phyloP scores from a whole-genome alignment of 1,284 basidiomycete species.

The Rhodofomes roseus region DNA sequence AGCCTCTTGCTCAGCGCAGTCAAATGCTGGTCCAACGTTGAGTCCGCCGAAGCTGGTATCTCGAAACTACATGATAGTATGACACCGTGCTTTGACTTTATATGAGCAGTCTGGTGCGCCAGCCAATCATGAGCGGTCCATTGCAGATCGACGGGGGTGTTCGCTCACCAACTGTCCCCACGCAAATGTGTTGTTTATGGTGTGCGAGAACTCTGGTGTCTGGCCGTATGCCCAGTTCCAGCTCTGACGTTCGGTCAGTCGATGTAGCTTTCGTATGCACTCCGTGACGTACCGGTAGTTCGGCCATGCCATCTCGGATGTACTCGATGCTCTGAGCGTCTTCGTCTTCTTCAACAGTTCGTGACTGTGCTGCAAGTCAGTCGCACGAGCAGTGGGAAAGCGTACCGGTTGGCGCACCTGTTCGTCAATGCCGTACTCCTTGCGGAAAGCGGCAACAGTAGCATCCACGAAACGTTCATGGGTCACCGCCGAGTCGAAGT shows the following conservation, averaged over 20 bases:
- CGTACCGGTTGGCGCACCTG: slow-evolving; percentile 30
- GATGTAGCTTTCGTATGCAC: background rate
- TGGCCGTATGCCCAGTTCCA: slow-evolving; percentile 96
- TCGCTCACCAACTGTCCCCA: slow-evolving; percentile 63
- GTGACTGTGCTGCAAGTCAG: slow-evolving; percentile 20
- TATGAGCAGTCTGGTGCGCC: slow-evolving; percentile 37
- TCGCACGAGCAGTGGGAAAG: background rate
- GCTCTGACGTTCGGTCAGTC: slow-evolving; percentile 40
- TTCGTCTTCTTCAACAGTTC: slow-evolving; percentile 41
- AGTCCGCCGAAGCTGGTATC: slow-evolving; percentile 18
- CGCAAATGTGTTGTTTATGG: slow-evolving; percentile 42
- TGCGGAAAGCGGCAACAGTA: slow-evolving; percentile 68
- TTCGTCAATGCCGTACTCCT: slow-evolving; percentile 55
- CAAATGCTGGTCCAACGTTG: slow-evolving; percentile 16
- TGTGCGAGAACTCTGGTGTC: slow-evolving; percentile 88
- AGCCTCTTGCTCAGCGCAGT: slow-evolving; percentile 27
- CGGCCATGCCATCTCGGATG: slow-evolving; percentile 65
- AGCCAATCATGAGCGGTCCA: slow-evolving; percentile 4
- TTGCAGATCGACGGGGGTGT: background rate
- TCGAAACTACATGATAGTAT: slow-evolving; percentile 48
- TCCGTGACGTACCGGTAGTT: slow-evolving; percentile 55
- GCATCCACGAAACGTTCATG: slow-evolving; percentile 75
- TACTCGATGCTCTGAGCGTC: slow-evolving; percentile 45
- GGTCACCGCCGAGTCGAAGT: slow-evolving; percentile 48
- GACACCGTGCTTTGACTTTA: slow-evolving; percentile 60